Evolutionary conservation across 345 rosid genomes (phyloP).

Genomic region (Gossypium turneri): DNA sequence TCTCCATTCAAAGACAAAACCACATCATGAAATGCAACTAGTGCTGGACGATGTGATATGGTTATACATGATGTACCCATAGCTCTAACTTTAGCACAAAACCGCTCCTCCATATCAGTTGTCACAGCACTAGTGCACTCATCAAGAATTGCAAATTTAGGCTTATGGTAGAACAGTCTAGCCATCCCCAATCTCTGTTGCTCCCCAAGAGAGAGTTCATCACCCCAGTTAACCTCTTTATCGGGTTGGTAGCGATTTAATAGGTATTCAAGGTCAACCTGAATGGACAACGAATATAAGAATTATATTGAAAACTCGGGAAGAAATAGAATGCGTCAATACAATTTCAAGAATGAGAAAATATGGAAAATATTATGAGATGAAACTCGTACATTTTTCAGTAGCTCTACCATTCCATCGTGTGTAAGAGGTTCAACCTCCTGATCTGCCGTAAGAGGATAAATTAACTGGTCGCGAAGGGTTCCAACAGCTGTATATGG

Average conservation of each 20-base stretch:
- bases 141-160: slow-evolving; percentile 99
- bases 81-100: slow-evolving; percentile 92
- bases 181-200: slow-evolving; percentile 99
- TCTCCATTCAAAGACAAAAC: slow-evolving; percentile 95
- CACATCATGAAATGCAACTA: slow-evolving; percentile 96
- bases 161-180: slow-evolving; percentile 87
- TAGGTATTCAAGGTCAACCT: slow-evolving; percentile 96
- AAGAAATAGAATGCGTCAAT: neutral
- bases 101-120: slow-evolving; percentile 98
- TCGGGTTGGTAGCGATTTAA: slow-evolving; percentile 83
- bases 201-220: slow-evolving; percentile 93
- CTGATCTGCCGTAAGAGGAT: slow-evolving; percentile 82
- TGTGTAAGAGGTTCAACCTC: slow-evolving; percentile 67
- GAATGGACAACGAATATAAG: slow-evolving; percentile 16
- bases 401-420: slow-evolving; percentile 78
- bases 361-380: neutral
- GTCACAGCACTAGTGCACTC: slow-evolving; percentile 99
- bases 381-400: slow-evolving; percentile 66
- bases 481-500: slow-evolving; percentile 98
- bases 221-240: slow-evolving; percentile 94
- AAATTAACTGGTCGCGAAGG: slow-evolving; percentile 91
- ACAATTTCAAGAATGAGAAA: neutral
- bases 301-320: slow-evolving; percentile 13
- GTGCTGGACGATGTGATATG: slow-evolving; percentile 96
- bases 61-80: slow-evolving; percentile 99